phyloP scores from a whole-genome alignment of 768 basidiomycete species.

The Hemileccinum rubropunctum region DNA sequence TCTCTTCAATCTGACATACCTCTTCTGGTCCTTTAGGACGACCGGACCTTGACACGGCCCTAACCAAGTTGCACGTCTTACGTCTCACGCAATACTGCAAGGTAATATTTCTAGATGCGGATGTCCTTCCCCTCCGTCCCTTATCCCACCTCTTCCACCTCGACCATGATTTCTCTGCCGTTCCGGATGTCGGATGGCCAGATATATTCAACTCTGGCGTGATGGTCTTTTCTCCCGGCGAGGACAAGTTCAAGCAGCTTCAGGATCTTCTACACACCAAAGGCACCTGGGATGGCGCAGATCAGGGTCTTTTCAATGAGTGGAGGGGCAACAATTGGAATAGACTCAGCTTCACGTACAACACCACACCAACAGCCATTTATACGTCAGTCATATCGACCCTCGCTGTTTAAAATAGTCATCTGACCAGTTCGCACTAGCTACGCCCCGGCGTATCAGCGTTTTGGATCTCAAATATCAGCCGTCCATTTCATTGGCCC shows the following conservation, averaged over 20 bases:
- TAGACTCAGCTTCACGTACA: constrained; percentile 94
- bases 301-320: constrained; percentile 96
- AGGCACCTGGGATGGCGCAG: constrained; percentile 97
- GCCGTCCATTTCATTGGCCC: constrained; percentile 93
- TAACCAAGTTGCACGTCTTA: constrained; percentile 96
- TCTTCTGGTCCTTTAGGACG: constrained; percentile 59
- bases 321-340: constrained; percentile 89
- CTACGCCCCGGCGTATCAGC: constrained; percentile 95
- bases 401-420: constrained; percentile 23
- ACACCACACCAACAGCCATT: constrained; percentile 95
- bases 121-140: constrained; percentile 84
- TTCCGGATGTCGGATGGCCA: constrained; percentile 98
- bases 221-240: constrained; percentile 78
- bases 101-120: constrained; percentile 89
- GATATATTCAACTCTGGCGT: constrained; percentile 99
- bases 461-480: constrained; percentile 84
- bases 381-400: constrained; percentile 72
- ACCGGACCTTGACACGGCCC: constrained; percentile 86
- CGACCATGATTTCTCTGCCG: constrained; percentile 84
- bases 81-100: constrained; percentile 85
- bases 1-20: constrained; percentile 10
- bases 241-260: constrained; percentile 79
- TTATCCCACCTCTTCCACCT: constrained; percentile 89
- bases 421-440: constrained; percentile 41
- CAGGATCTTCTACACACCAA: constrained; percentile 66